phyloP scores from a whole-genome alignment of 1,284 basidiomycete genomes.

The Inonotus obliquus region DNA sequence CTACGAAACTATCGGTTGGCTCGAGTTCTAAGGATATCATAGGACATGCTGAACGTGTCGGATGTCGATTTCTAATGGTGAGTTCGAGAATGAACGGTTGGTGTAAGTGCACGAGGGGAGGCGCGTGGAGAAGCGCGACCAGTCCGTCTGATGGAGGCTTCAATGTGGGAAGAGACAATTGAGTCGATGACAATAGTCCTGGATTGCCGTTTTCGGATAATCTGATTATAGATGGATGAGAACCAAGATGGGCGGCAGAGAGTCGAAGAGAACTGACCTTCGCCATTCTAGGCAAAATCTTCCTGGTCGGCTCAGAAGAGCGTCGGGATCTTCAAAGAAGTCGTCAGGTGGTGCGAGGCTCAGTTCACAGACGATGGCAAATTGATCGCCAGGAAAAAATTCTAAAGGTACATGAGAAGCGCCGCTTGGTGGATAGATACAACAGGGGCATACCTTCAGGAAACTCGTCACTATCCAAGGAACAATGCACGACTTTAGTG shows the following conservation, averaged over 20 bases:
- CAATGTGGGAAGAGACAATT: conserved; percentile 52
- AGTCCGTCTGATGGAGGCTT: conserved; percentile 53
- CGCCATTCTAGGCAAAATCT: conserved; percentile 62
- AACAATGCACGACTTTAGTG: conserved; percentile 42
- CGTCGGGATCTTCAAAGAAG: conserved; percentile 26
- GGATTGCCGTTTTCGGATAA: conserved; percentile 37
- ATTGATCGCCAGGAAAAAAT: conserved; percentile 58
- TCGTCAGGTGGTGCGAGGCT: conserved; percentile 42
- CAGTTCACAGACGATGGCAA: conserved; percentile 51
- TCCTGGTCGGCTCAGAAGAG: conserved; percentile 44
- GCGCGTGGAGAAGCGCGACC: conserved; percentile 58
- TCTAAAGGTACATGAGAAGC: conserved; percentile 36
- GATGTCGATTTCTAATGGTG: conserved; percentile 61
- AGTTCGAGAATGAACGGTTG: conserved; percentile 49
- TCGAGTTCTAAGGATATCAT: conserved; percentile 66
- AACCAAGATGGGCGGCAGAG: not conserved
- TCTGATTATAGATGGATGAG: conserved; percentile 28
- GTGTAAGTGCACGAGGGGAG: conserved; percentile 59
- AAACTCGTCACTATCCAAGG: conserved; percentile 34
- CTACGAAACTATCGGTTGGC: conserved; percentile 51
- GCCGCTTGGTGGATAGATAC: not conserved
- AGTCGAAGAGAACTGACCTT: conserved; percentile 41
- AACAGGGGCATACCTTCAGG: conserved; percentile 24
- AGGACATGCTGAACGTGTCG: conserved; percentile 57
- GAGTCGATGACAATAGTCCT: conserved; percentile 44